Evolutionary conservation across 1,284 basidiomycete genomes (phyloP).

Genomic region (Boletellus deceptivus): DNA sequence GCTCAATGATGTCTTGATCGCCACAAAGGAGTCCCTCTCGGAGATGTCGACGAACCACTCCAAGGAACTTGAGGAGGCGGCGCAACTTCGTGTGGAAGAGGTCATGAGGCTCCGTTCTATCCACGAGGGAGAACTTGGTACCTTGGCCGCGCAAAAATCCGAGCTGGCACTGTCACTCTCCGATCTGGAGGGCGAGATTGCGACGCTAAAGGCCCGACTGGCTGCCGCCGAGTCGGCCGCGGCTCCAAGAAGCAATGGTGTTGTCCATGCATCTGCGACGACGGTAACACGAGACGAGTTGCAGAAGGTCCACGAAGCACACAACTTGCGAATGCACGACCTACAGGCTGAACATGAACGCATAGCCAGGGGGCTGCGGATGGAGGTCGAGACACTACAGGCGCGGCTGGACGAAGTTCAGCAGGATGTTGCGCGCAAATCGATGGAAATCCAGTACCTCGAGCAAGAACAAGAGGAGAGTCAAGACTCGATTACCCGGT

Average conservation of each 20-base stretch:
- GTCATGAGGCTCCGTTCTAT: conserved; percentile 55
- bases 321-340: conserved; percentile 78
- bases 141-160: conserved; percentile 55
- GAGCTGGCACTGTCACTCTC: conserved; percentile 59
- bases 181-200: conserved; percentile 73
- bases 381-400: conserved; percentile 60
- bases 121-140: conserved; percentile 58
- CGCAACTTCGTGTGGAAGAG: conserved; percentile 66
- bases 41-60: conserved; percentile 68
- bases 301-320: conserved; percentile 72
- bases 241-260: conserved; percentile 56
- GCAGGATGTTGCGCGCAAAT: conserved; percentile 61
- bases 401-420: conserved; percentile 55
- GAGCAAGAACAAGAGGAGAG: conserved; percentile 75
- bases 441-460: conserved; percentile 76
- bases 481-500: conserved; percentile 73
- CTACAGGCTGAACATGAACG: conserved; percentile 71
- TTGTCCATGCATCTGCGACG: conserved; percentile 41
- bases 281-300: conserved; percentile 71
- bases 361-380: conserved; percentile 52
- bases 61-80: conserved; percentile 69
- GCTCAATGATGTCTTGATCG: conserved; percentile 61
- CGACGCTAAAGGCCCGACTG: conserved; percentile 56
- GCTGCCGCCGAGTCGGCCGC: conserved; percentile 46
- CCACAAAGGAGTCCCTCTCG: conserved; percentile 67